Percentiles rank a stretch among this genome's conserved stretches.
phyloP scores from a whole-genome alignment of 805 yeast genomes.

The Wickerhamomyces pijperi region DNA sequence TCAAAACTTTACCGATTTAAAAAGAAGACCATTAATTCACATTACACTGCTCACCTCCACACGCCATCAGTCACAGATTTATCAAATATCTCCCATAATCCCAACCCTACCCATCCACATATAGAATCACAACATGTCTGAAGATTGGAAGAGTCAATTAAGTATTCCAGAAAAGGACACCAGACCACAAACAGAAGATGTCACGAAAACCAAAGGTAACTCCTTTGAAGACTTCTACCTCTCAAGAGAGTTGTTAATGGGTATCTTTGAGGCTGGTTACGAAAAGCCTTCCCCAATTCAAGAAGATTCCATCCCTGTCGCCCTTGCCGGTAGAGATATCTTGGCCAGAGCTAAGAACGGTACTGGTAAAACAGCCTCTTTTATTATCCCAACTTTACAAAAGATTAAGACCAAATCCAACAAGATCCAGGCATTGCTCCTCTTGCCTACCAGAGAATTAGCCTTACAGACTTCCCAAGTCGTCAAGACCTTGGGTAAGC shows the following conservation, averaged over 20 bases:
- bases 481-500: slow-evolving; percentile 90
- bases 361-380: slow-evolving; percentile 97
- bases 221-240: slow-evolving; percentile 86
- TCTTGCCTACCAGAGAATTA: slow-evolving; percentile 96
- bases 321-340: slow-evolving; percentile 89
- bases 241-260: slow-evolving; percentile 92
- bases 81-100: too few relatives aligned
- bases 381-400: slow-evolving; percentile 87
- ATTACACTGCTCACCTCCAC: too few relatives aligned
- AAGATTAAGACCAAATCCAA: slow-evolving; percentile 73
- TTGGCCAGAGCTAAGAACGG: slow-evolving; percentile 98
- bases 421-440: slow-evolving; percentile 82
- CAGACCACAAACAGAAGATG: slow-evolving; percentile 97
- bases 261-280: slow-evolving; percentile 97
- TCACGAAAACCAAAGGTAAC: slow-evolving; percentile 79
- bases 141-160: slow-evolving; percentile 67
- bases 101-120: too few relatives aligned
- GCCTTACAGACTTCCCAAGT: slow-evolving; percentile 97
- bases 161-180: slow-evolving; percentile 75
- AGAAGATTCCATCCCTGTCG: slow-evolving; percentile 94
- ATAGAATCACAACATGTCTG: slow-evolving; percentile 20
- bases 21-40: too few relatives aligned
- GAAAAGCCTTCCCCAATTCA: slow-evolving; percentile 98
- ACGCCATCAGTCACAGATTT: too few relatives aligned
- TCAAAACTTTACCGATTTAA: too few relatives aligned